Conservation (phyloP, 306 rosid species). For the Medicago truncatula region MtrunA17r5.0-ANR NC_053045.1:59860501-59861000, state of each 20-base stretch:
- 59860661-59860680: too few species aligned
- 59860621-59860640: too few species aligned
- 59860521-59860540: too few species aligned
- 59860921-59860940: too few species aligned
- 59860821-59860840: not conserved
- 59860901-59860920: not conserved
- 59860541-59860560: too few species aligned
- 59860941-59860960: too few species aligned
- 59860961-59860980: not conserved
- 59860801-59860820: not conserved
- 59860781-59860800: slow-evolving; percentile 10
- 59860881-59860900: not conserved
- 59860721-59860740: not conserved
- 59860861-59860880: not conserved
- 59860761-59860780: not conserved
- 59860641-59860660: too few species aligned
- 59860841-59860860: not conserved
- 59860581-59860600: not conserved
- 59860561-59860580: not conserved
- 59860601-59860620: not conserved
- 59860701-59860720: not conserved
- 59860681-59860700: not conserved
- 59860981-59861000: not conserved
- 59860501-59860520: too few species aligned
- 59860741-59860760: not conserved